Base-by-base conservation (phyloP, 2,329 filamentous ascomycete genomes). In the Arachnomyces sp. region DNA sequence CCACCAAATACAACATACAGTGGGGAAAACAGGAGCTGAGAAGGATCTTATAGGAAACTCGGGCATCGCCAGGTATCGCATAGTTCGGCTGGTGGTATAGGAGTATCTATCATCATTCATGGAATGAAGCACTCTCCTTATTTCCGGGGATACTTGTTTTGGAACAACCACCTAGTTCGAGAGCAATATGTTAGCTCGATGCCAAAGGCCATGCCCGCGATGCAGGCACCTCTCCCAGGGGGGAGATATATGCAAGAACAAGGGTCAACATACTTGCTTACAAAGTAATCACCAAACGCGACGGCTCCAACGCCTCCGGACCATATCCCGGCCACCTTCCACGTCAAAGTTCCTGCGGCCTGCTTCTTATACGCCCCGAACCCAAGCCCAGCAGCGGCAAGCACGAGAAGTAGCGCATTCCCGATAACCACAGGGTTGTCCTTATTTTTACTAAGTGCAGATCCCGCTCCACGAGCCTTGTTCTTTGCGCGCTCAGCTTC, bases 61-160 rank as follows among this genome's bases (percentile, higher is more conserved):
- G n/a, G n/a, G n/a, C n/a, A n/a, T n/a, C n/a, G n/a, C n/a, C n/a
- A n/a, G n/a, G n/a, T n/a, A n/a, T n/a, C n/a, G n/a, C n/a, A n/a
- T n/a, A 42, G 38, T 14, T 44, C 28, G 33, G 32, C 38, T 36
- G 33, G 30, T 25, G 29, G 28, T 28, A 31, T 16, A 16, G 29
- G 38, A n/a, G 16, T 14, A 14, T 15, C 31, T 32, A 21, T 18
- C 8, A 8, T 13, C 12, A 30, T 31, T 31, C 31, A 25, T 25
- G 21, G 21, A 9, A 25, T 25, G 21, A 25, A 25, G 9, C 21
- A 9, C 9, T n/a, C 12, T 33, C 17, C 47, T 51, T 65, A 69
- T 57, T 71, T 69, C 40, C 61, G 61, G 36, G 69, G 69, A 49
- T 66, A 72, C 52, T 71, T 72, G 60, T 71, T 72, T 52, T 69